Base-by-base conservation (phyloP, 2,329 filamentous ascomycete genomes). In the Thielaviopsis punctulata region DNA sequence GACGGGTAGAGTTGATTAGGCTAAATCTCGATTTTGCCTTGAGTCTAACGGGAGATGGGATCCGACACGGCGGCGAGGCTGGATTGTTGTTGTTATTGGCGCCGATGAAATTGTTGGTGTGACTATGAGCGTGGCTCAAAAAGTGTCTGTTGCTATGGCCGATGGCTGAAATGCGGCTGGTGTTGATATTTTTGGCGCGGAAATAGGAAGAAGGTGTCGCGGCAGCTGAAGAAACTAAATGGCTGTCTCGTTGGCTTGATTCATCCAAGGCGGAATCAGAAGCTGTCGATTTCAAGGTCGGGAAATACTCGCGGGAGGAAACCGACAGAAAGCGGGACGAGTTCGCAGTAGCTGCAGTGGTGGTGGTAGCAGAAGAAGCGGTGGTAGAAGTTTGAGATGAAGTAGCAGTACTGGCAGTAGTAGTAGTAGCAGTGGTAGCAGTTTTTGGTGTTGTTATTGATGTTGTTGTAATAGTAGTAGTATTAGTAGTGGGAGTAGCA, bases 321-420 rank as follows among this genome's bases (percentile, higher is more conserved):
- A 12, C 58, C 58, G 36, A 60, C 53, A 15, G 62, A 58, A 52
- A 59, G 58, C 52, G 61, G 60, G 30, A 59, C 56, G 54, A 58
- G 56, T 57, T 59, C 48, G 51, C 15, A 25, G 52, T 21, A 39
- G 54, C 3, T n/a, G n/a, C n/a, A n/a, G n/a, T n/a, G 22, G 52
- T 57, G 62, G 52, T 4, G 1, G 41, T n/a, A 7, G 30, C 13
- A 36, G 30, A 15, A 15, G 30, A 3, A 36, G 30, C 7, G 12
- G 30, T 15, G 13, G 30, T 36, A 7, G 30, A 7, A 36, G 30
- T n/a, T n/a, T n/a, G n/a, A n/a, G n/a, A n/a, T n/a, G n/a, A n/a
- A n/a, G n/a, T n/a, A n/a, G n/a, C n/a, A n/a, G n/a, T n/a, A n/a
- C n/a, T n/a, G n/a, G n/a, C 13, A 7, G 30, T 36, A n/a, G 30